Percentiles rank a stretch among this genome's conserved stretches.
Conservation (phyloP, 1,284 basidiomycete genomes). For the Ceratobasidium sp. region DNA sequence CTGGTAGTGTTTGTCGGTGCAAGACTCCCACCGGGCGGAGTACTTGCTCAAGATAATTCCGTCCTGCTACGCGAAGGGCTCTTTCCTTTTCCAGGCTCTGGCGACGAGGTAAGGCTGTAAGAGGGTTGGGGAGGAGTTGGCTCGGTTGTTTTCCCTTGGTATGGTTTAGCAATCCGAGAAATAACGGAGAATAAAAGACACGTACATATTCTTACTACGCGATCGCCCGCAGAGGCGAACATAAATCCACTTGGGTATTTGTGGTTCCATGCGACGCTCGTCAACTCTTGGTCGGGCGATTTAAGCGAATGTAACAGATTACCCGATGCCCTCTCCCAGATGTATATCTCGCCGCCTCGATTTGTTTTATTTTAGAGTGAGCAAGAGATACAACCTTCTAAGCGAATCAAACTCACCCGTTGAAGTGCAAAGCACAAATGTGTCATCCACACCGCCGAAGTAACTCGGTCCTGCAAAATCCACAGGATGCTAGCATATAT, state of each 20-base stretch:
- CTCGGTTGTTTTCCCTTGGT: conserved; percentile 37
- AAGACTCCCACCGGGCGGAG: background rate
- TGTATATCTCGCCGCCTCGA: conserved; percentile 42
- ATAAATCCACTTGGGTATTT: conserved; percentile 43
- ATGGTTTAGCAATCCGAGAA: background rate
- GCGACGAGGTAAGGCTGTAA: conserved; percentile 19
- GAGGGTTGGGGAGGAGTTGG: background rate
- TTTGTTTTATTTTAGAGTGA: background rate
- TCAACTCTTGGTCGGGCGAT: conserved; percentile 34
- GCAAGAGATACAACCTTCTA: background rate
- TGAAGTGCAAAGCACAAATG: conserved; percentile 39
- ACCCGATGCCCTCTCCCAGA: conserved; percentile 38
- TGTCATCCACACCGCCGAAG: conserved; percentile 36
- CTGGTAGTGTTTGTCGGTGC: no score
- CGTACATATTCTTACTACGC: conserved; percentile 38
- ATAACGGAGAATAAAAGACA: background rate
- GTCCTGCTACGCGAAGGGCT: conserved; percentile 5
- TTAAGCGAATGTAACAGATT: conserved; percentile 39
- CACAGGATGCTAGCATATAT: conserved; percentile 17
- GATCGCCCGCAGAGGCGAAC: conserved; percentile 41
- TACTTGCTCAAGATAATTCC: conserved; percentile 8
- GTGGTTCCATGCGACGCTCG: conserved; percentile 43
- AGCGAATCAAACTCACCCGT: conserved; percentile 11
- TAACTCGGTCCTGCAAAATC: conserved; percentile 42
- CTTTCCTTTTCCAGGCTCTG: conserved; percentile 25